Evolutionary conservation across 106 monocot genomes (phyloP).

Genomic region (Platanthera guangdongensis): DNA sequence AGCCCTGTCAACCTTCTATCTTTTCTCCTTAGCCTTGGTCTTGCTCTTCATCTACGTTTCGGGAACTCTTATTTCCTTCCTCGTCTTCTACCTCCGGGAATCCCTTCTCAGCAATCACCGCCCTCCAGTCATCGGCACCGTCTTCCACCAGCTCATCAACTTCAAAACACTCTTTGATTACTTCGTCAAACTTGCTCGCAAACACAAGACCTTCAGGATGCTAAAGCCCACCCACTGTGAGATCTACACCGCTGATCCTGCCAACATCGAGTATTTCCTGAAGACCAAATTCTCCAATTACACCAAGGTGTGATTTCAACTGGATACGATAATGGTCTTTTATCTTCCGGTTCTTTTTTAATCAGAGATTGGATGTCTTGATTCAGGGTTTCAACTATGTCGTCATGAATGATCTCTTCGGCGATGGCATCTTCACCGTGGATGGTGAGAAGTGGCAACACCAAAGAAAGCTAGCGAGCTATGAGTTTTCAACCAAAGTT

Average conservation of each 20-base stretch:
- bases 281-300: slow-evolving; percentile 41
- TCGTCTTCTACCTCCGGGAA: slow-evolving; percentile 24
- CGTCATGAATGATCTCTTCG: slow-evolving; percentile 21
- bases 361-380: background rate
- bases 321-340: background rate
- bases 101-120: slow-evolving; percentile 5
- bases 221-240: slow-evolving; percentile 23
- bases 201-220: slow-evolving; percentile 32
- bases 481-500: slow-evolving; percentile 24
- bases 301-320: slow-evolving; percentile 14
- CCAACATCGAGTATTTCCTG: slow-evolving; percentile 45
- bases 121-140: slow-evolving; percentile 29
- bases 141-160: slow-evolving; percentile 33
- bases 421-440: slow-evolving; percentile 32
- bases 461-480: slow-evolving; percentile 32
- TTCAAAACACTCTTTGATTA: slow-evolving; percentile 30
- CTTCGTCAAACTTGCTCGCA: slow-evolving; percentile 8
- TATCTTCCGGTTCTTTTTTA: background rate
- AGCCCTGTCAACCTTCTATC: background rate
- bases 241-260: slow-evolving; percentile 34
- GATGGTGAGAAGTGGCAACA: slow-evolving; percentile 29
- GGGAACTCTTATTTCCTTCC: slow-evolving; percentile 8
- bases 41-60: slow-evolving; percentile 17
- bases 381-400: slow-evolving; percentile 21
- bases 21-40: slow-evolving; percentile 7